phyloP scores from a whole-genome alignment of 441 rosid genomes.

The Gossypium trilobum region DNA sequence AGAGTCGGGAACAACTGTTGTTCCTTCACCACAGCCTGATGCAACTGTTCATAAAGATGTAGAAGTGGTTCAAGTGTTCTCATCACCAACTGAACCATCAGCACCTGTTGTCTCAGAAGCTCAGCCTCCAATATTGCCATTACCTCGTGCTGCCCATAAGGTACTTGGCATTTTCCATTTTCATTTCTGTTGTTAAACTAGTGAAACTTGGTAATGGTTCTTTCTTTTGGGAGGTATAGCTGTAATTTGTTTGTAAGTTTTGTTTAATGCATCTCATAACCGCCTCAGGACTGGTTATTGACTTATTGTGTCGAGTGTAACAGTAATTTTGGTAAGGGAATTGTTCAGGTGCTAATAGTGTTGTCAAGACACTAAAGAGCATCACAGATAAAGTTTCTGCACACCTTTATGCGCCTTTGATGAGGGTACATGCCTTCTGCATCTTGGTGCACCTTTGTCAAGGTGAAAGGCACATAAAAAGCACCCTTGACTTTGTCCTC shows the following conservation, averaged over 20 bases:
- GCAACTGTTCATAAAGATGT: constrained; percentile 52
- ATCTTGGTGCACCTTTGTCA: background rate
- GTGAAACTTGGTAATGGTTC: background rate
- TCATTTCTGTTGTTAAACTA: background rate
- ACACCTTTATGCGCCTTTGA: background rate
- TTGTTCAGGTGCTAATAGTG: background rate
- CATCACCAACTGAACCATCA: constrained; percentile 42
- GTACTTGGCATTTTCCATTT: constrained; percentile 19
- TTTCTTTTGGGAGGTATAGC: background rate
- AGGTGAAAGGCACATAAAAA: background rate
- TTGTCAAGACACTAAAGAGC: background rate
- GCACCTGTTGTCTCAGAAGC: constrained; percentile 36
- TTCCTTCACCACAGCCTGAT: constrained; percentile 41
- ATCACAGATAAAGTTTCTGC: background rate
- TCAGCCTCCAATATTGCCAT: constrained; percentile 80
- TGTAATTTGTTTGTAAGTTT: background rate
- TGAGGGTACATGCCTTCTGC: background rate
- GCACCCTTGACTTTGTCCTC: background rate
- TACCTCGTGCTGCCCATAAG: constrained; percentile 52
- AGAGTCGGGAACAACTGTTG: constrained; percentile 42
- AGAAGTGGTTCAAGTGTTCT: constrained; percentile 54
- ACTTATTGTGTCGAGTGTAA: background rate
- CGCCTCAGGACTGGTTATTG: background rate
- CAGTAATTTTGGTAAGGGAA: background rate
- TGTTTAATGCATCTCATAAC: background rate